Conservation (phyloP, 148 eudicot genomes). For the Limonium bicolor region DNA sequence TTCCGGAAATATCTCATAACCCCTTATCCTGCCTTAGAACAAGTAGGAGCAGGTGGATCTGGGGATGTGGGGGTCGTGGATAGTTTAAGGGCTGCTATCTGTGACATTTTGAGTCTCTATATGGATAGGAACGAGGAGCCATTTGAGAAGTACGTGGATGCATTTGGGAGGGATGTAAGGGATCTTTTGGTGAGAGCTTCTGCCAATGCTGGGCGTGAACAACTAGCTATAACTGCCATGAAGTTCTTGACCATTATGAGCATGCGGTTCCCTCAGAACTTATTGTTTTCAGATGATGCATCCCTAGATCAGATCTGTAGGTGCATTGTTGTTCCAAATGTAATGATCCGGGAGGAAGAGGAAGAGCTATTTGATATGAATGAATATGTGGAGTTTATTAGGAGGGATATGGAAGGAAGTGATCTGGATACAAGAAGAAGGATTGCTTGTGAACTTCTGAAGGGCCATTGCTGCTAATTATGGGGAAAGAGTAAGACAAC, state of each 20-base stretch:
- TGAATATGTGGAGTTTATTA: slow-evolving; percentile 77
- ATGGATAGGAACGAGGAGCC: slow-evolving; percentile 83
- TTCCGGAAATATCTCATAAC: slow-evolving; percentile 65
- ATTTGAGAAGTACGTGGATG: slow-evolving; percentile 50
- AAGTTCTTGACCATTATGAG: slow-evolving; percentile 80
- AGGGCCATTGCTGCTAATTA: slow-evolving; percentile 73
- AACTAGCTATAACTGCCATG: slow-evolving; percentile 72
- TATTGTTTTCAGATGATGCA: slow-evolving; percentile 49
- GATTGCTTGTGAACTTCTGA: slow-evolving; percentile 93
- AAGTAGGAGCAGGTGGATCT: slow-evolving; percentile 52
- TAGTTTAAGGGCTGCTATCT: slow-evolving; percentile 69
- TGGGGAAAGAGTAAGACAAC: slow-evolving; percentile 56
- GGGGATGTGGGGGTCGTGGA: slow-evolving; percentile 65
- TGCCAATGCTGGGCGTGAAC: slow-evolving; percentile 53
- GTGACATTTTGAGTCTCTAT: slow-evolving; percentile 83
- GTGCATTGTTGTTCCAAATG: slow-evolving; percentile 88
- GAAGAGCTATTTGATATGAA: slow-evolving; percentile 93
- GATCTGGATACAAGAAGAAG: slow-evolving; percentile 94
- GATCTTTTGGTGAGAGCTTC: slow-evolving; percentile 56
- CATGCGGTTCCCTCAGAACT: slow-evolving; percentile 56
- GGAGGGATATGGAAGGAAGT: slow-evolving; percentile 97
- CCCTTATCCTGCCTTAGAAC: slow-evolving; percentile 51
- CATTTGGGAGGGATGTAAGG: slow-evolving; percentile 71
- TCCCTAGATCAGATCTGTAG: slow-evolving; percentile 68
- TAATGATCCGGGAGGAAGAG: slow-evolving; percentile 85